These are phyloP conservation scores for Fusarium sp. DNA, from an alignment of 2,329 filamentous ascomycete genomes.

Conservation along the genomic window DNA sequence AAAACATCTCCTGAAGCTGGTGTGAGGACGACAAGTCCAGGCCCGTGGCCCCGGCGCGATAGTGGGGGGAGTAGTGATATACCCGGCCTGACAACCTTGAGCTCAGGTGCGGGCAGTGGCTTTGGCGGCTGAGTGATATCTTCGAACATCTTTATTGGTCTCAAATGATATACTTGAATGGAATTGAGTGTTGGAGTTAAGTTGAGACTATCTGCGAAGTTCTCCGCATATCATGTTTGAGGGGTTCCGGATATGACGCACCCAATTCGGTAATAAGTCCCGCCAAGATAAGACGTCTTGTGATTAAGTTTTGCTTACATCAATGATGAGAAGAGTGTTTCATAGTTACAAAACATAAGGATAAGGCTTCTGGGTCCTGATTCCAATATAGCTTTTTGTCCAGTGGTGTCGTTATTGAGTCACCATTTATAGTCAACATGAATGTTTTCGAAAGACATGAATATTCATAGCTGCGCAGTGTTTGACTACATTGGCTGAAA, in stretches of 20 bases:
- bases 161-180: not conserved
- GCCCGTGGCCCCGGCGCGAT: slow-evolving; percentile 55
- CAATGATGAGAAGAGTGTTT: too few relatives aligned
- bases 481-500: too few relatives aligned
- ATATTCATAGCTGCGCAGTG: too few relatives aligned
- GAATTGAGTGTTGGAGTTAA: not conserved
- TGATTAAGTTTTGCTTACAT: too few relatives aligned
- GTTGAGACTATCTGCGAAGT: not conserved
- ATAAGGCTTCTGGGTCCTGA: too few relatives aligned
- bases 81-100: slow-evolving; percentile 30
- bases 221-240: slow-evolving; percentile 7
- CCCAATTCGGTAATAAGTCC: not conserved
- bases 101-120: slow-evolving; percentile 40
- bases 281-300: too few relatives aligned
- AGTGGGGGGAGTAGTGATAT: slow-evolving; percentile 52
- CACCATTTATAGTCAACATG: too few relatives aligned
- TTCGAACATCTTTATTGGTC: slow-evolving; percentile 36
- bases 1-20: slow-evolving; percentile 38
- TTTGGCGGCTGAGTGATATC: slow-evolving; percentile 46
- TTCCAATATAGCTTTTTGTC: too few relatives aligned
- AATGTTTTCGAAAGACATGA: too few relatives aligned
- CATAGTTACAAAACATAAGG: too few relatives aligned
- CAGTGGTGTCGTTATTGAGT: too few relatives aligned
- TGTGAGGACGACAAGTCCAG: slow-evolving; percentile 54
- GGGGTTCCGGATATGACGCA: slow-evolving; percentile 14